Conservation (phyloP, 169 alveolate species). For the Ichthyophthirius multifiliis region DNA sequence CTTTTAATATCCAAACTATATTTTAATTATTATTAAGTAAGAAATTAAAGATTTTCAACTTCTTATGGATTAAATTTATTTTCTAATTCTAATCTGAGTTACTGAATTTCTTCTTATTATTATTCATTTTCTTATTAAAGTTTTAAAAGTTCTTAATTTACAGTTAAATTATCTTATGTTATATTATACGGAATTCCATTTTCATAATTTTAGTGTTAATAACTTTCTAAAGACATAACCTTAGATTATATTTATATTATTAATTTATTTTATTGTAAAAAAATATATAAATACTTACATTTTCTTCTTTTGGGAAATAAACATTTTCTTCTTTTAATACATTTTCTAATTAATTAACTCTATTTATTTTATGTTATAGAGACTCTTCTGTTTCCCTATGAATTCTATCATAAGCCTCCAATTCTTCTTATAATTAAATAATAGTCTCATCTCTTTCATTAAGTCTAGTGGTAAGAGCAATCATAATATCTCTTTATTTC, state of each 20-base stretch:
- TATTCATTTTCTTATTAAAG: neutral
- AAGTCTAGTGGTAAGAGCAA: conserved; percentile 83
- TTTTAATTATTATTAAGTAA: neutral
- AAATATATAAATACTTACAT: neutral
- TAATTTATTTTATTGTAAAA: neutral
- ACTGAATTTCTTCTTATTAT: conserved; percentile 1
- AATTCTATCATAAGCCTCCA: conserved; percentile 80
- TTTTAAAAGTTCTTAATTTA: neutral
- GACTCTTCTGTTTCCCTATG: conserved; percentile 72
- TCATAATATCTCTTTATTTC: conserved; percentile 89
- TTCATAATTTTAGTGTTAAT: neutral
- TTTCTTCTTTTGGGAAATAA: neutral
- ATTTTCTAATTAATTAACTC: conserved; percentile 29
- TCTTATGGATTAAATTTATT: neutral
- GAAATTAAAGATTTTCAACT: neutral
- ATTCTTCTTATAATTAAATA: conserved; percentile 78
- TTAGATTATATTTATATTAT: neutral
- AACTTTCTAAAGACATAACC: neutral
- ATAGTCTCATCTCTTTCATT: conserved; percentile 89
- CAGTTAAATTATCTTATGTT: conserved; percentile 21
- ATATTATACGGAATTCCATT: conserved; percentile 30
- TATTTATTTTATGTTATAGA: conserved; percentile 18
- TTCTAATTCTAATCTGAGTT: neutral
- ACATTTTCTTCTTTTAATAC: neutral
- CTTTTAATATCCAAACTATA: neutral